phyloP scores from a whole-genome alignment of 148 eudicot genomes.

The Tetragonia tetragonoides region DNA sequence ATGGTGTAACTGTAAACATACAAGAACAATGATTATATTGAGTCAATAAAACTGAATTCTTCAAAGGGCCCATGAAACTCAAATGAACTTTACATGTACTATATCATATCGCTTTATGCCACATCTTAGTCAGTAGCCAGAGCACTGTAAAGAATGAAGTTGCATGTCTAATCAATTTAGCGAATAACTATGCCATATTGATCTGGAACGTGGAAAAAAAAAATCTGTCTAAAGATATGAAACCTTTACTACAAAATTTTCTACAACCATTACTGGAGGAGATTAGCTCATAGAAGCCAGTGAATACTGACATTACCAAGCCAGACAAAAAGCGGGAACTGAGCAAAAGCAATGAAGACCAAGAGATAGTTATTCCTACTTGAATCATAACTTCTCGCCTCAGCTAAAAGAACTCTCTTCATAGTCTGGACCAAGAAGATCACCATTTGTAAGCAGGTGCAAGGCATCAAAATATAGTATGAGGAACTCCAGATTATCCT shows the following conservation, averaged over 20 bases:
- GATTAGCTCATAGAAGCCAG: constrained; percentile 43
- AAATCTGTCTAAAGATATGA: not conserved
- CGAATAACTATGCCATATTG: not conserved
- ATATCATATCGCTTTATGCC: not conserved
- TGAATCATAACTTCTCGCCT: constrained; percentile 54
- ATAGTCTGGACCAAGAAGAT: constrained; percentile 64
- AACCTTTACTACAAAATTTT: constrained; percentile 10
- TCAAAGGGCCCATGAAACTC: not conserved
- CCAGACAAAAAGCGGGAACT: constrained; percentile 59
- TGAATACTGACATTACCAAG: constrained; percentile 52
- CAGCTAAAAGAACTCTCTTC: constrained; percentile 65
- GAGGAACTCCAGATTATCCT: constrained; percentile 42
- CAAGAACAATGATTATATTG: not conserved
- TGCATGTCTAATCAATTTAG: not conserved
- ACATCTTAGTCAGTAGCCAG: not conserved
- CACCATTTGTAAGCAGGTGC: constrained; percentile 68
- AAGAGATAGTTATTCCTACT: constrained; percentile 55
- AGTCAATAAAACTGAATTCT: constrained; percentile 21
- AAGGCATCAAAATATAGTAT: constrained; percentile 53
- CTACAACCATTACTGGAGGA: not conserved
- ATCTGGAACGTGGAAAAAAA: not conserved
- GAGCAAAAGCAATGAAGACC: constrained; percentile 61
- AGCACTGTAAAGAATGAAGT: not conserved
- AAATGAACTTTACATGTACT: constrained; percentile 2
- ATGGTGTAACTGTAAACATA: constrained; percentile 1